These are phyloP conservation scores for Musa troglodytarum DNA, from an alignment of 176 grass and related monocot genomes.

Conservation along the genomic window DNA sequence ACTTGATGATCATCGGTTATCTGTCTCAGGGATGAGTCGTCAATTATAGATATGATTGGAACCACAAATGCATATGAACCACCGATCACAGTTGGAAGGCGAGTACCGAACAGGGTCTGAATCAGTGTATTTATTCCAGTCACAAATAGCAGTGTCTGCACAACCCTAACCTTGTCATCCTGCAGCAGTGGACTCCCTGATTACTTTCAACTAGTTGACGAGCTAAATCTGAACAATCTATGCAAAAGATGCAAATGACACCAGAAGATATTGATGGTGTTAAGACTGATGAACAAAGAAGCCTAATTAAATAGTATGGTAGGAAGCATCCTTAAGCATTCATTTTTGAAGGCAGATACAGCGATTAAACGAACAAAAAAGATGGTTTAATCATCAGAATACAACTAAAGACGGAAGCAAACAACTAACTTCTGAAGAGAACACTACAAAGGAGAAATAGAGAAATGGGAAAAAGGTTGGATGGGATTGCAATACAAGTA, in stretches of 20 bases:
- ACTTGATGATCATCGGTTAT: conserved; percentile 70
- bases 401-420: too few species aligned
- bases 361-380: too few species aligned
- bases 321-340: too few species aligned
- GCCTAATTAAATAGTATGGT: too few species aligned
- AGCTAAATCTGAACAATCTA: not conserved
- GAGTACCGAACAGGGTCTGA: conserved; percentile 86
- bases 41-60: conserved; percentile 77
- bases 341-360: too few species aligned
- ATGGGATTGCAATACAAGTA: not conserved
- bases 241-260: not conserved
- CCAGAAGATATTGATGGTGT: too few species aligned
- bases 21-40: conserved; percentile 39
- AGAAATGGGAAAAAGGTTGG: not conserved
- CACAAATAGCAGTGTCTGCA: conserved; percentile 94
- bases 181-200: conserved; percentile 12
- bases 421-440: too few species aligned
- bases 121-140: conserved; percentile 92
- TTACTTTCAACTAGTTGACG: not conserved
- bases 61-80: conserved; percentile 87
- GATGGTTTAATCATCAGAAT: too few species aligned
- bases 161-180: conserved; percentile 88
- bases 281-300: too few species aligned
- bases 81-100: conserved; percentile 77
- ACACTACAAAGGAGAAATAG: too few species aligned